phyloP scores from a whole-genome alignment of 768 basidiomycete species.

The Austroboletus festivus region DNA sequence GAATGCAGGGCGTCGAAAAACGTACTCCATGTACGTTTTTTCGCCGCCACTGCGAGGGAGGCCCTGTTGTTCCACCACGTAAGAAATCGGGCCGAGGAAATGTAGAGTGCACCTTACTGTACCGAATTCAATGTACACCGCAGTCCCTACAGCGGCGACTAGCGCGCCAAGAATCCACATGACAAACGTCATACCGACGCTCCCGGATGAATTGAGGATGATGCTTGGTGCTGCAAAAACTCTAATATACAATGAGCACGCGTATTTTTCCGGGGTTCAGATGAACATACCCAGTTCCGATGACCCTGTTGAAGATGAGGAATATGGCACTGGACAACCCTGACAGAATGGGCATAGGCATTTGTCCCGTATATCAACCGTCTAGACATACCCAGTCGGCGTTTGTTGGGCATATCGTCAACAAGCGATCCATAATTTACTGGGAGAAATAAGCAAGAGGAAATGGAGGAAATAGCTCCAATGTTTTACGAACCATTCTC shows the following conservation, averaged over 20 bases:
- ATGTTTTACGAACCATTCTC: slow-evolving; percentile 16
- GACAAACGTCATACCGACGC: slow-evolving; percentile 61
- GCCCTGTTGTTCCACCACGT: slow-evolving; percentile 38
- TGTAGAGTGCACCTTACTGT: slow-evolving; percentile 42
- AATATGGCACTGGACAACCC: slow-evolving; percentile 49
- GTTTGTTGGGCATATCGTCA: slow-evolving; percentile 48
- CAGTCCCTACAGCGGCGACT: slow-evolving; percentile 63
- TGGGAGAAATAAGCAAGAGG: slow-evolving; percentile 1
- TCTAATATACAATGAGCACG: slow-evolving; percentile 33
- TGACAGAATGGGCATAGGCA: neutral
- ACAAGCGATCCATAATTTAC: slow-evolving; percentile 16
- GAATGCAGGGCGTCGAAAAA: slow-evolving; percentile 62
- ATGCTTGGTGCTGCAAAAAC: slow-evolving; percentile 71
- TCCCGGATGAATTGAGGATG: slow-evolving; percentile 64
- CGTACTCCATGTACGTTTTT: slow-evolving; percentile 72
- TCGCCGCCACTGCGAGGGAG: slow-evolving; percentile 71
- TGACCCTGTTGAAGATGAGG: slow-evolving; percentile 74
- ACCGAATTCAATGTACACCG: slow-evolving; percentile 73
- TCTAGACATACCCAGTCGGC: slow-evolving; percentile 46
- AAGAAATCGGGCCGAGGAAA: neutral
- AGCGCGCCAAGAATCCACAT: slow-evolving; percentile 71
- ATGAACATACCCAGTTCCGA: slow-evolving; percentile 60
- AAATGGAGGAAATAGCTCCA: too few species aligned
- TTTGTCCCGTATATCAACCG: neutral
- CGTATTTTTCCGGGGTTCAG: neutral